A percentile compares a stretch with the other conserved stretches of the same genome.
phyloP scores from a whole-genome alignment of 352 stramenopile genomes.

The Ophiocytium majus region DNA sequence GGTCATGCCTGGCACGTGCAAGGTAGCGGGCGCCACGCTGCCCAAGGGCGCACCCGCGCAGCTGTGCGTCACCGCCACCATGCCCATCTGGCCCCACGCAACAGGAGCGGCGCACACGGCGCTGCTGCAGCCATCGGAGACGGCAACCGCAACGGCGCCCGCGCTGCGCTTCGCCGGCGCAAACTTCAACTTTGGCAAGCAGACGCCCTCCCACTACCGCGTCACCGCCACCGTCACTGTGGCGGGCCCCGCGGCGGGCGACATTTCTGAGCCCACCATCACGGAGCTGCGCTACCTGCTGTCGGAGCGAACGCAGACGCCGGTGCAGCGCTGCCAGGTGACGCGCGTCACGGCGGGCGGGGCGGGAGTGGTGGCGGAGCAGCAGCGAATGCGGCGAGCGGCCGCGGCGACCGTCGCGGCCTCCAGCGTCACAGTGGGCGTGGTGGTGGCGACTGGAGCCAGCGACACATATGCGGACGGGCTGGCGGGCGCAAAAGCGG shows the following conservation, averaged over 20 bases:
- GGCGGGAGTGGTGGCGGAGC: too few relatives aligned
- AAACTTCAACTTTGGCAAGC: background rate
- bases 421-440: background rate
- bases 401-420: too few relatives aligned
- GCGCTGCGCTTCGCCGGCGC: background rate
- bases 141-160: background rate
- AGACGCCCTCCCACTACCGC: conserved; percentile 1
- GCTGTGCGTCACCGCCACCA: background rate
- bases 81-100: conserved; percentile 11
- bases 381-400: background rate
- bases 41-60: too few relatives aligned
- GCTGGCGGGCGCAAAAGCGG: background rate
- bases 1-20: background rate
- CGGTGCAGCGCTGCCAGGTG: background rate
- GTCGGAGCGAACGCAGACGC: background rate
- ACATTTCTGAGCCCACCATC: background rate
- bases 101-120: background rate
- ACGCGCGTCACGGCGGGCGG: background rate
- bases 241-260: background rate
- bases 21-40: background rate
- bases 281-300: conserved; percentile 7
- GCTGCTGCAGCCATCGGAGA: background rate
- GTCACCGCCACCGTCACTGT: background rate
- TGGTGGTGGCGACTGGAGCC: background rate
- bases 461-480: background rate